Base-by-base conservation (phyloP, 441 rosid species). In the Rhodomyrtus psidioides region DNA sequence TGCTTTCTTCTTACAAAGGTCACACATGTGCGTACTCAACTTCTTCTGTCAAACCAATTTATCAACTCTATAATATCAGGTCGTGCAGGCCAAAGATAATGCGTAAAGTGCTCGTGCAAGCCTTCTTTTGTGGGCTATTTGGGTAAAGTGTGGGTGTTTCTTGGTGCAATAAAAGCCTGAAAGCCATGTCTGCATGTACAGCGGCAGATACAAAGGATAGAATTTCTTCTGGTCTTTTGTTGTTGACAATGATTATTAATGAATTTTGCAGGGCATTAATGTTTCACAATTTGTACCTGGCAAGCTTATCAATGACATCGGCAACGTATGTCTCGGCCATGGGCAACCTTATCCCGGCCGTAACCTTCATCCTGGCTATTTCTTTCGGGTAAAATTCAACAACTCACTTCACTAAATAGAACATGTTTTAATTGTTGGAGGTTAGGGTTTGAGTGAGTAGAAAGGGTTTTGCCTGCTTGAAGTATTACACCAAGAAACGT, bases 1-100 rank as follows among this genome's bases (percentile, higher is more conserved):
- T 27, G 93, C 94, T 21, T 70, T 90, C 56, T 59, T 93, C 83
- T 55, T 90, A 53, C 92, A 94, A 83, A 92, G 92, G 94, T 91
- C 26, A n/a, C 4, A 14, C 19, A 27, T 7, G 6, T 59, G 65
- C 8, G 51, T 23, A 23, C 70, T n/a, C n/a, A n/a, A 13, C 53
- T 44, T 75, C 82, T 56, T 24, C 24, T 6, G 0, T 87, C 21
- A 10, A n/a, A 13, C 46, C 28, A 17, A 44, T 1, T 55, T 46
- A 9, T 9, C 4, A 1, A 57, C 49, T 21, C n/a, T 75, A 14
- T 13, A 15, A 54, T 26, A 17, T 23, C 34, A 15, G 53, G 53
- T 74, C 53, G 5, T 46, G 24, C 7, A 42, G 6, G 44, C 44
- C 44, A 42, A 42, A 42, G 44, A 42, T 42, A 3, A 42, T 6